Conservation (phyloP, 2,329 filamentous ascomycete species). For the Dothidotthia symphoricarpi region DNA sequence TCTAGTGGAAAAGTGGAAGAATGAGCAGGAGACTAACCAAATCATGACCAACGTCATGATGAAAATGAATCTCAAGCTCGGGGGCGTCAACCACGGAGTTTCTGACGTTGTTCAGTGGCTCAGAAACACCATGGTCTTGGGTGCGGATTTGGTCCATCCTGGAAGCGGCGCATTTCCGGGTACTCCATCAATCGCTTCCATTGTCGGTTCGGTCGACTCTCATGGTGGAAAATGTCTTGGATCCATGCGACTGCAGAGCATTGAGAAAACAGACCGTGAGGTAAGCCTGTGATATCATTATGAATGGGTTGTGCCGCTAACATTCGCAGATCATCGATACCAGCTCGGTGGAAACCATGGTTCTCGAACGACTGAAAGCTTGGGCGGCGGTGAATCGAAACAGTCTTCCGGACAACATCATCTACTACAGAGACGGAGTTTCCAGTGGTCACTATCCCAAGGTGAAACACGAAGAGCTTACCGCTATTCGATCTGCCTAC, state of each 20-base stretch:
- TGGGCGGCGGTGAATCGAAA: slow-evolving; percentile 1
- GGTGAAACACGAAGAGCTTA: slow-evolving; percentile 1
- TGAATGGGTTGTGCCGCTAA: slow-evolving; percentile 6
- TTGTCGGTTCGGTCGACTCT: slow-evolving; percentile 43
- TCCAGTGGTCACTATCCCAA: slow-evolving; percentile 14
- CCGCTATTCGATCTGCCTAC: not conserved
- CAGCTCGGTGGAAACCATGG: slow-evolving; percentile 11
- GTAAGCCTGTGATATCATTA: not conserved
- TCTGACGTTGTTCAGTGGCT: not conserved
- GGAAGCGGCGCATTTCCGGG: slow-evolving; percentile 13
- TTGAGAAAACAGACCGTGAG: slow-evolving; percentile 12
- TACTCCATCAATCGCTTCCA: slow-evolving; percentile 43
- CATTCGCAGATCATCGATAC: slow-evolving; percentile 11
- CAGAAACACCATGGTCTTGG: slow-evolving; percentile 10
- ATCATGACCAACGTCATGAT: slow-evolving; percentile 22
- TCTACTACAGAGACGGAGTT: slow-evolving; percentile 33
- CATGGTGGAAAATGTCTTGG: slow-evolving; percentile 35
- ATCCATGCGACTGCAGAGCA: slow-evolving; percentile 37
- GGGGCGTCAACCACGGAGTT: slow-evolving; percentile 21
- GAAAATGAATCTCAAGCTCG: slow-evolving; percentile 33
- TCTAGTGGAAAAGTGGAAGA: slow-evolving; percentile 3
- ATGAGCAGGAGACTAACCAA: slow-evolving; percentile 1
- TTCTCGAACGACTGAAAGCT: slow-evolving; percentile 13
- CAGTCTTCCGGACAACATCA: slow-evolving; percentile 14
- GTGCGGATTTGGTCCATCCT: slow-evolving; percentile 46